Conservation (phyloP, 2,329 filamentous ascomycete genomes). For the Cladophialophora chaetospira region DNA sequence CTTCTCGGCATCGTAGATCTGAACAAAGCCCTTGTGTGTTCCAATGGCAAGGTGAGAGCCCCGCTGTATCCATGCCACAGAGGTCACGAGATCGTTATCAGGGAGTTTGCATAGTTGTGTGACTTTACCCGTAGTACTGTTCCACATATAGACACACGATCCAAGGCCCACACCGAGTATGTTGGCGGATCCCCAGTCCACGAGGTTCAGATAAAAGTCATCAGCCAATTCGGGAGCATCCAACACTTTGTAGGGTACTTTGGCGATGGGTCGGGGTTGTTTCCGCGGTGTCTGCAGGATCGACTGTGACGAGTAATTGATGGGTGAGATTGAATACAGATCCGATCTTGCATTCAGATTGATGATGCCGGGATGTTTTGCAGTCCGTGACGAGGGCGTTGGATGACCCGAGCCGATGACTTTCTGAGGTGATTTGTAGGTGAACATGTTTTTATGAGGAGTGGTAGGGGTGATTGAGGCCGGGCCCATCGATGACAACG, state of each 20-base stretch:
- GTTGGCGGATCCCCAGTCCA: constrained; percentile 96
- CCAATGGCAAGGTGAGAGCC: constrained; percentile 95
- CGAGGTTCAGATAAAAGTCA: constrained; percentile 95
- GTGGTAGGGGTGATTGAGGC: constrained; percentile 84
- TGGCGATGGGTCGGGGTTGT: constrained; percentile 85
- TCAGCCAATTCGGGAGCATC: constrained; percentile 95
- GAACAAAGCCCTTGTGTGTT: constrained; percentile 89
- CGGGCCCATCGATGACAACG: constrained; percentile 65
- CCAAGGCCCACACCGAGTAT: constrained; percentile 90
- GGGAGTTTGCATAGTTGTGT: constrained; percentile 91
- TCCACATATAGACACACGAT: constrained; percentile 97
- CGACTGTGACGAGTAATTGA: constrained; percentile 87
- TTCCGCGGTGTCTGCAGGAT: constrained; percentile 90
- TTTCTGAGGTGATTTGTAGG: constrained; percentile 75
- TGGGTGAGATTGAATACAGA: constrained; percentile 92
- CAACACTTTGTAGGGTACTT: constrained; percentile 96
- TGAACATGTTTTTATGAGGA: constrained; percentile 95
- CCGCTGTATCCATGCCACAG: constrained; percentile 97
- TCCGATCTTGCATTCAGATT: constrained; percentile 90
- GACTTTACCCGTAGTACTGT: constrained; percentile 84
- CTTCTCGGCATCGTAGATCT: constrained; percentile 95
- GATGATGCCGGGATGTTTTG: constrained; percentile 68
- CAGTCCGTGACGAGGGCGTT: constrained; percentile 85
- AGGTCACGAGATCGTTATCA: constrained; percentile 85
- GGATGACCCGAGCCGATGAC: constrained; percentile 74